Evolutionary conservation across 768 basidiomycete species (phyloP).

Genomic region (Mycena polygramma): DNA sequence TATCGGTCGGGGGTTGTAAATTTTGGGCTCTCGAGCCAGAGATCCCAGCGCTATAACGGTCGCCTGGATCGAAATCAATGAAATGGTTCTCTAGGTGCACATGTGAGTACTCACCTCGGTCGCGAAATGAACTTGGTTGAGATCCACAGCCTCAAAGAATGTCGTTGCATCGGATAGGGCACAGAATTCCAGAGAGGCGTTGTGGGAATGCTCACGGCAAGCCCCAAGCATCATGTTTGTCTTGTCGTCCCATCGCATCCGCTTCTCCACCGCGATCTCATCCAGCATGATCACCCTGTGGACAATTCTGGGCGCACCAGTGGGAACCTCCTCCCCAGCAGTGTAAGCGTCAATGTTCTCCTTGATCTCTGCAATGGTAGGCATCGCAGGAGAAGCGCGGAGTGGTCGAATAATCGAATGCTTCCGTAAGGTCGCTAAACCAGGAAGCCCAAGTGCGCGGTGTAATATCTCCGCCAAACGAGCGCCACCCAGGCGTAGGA

Average conservation of each 20-base stretch:
- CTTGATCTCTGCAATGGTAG: conserved; percentile 2
- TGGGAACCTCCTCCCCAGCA: conserved; percentile 1
- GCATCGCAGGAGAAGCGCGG: conserved; percentile 9
- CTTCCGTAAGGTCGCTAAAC: conserved; percentile 33
- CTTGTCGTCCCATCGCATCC: conserved; percentile 17
- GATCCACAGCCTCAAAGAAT: neutral
- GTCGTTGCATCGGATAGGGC: neutral
- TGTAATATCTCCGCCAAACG: conserved; percentile 1
- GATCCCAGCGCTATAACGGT: neutral
- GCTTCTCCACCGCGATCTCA: conserved; percentile 31
- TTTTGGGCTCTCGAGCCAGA: neutral
- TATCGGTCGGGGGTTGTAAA: neutral
- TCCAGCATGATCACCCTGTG: conserved; percentile 39
- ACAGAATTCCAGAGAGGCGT: neutral
- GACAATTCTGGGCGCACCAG: conserved; percentile 4
- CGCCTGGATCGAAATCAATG: too few relatives aligned
- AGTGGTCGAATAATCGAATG: conserved; percentile 17
- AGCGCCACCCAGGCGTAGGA: conserved; percentile 19
- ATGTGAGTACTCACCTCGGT: conserved; percentile 4
- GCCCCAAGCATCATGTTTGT: conserved; percentile 15
- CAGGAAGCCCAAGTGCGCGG: conserved; percentile 32
- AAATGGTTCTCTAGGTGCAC: too few relatives aligned
- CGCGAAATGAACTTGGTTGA: conserved; percentile 7
- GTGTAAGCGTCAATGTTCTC: conserved; percentile 24
- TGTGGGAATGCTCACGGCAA: neutral